phyloP scores from a whole-genome alignment of 305 asterid species.

The Solanum aculeatissimum region DNA sequence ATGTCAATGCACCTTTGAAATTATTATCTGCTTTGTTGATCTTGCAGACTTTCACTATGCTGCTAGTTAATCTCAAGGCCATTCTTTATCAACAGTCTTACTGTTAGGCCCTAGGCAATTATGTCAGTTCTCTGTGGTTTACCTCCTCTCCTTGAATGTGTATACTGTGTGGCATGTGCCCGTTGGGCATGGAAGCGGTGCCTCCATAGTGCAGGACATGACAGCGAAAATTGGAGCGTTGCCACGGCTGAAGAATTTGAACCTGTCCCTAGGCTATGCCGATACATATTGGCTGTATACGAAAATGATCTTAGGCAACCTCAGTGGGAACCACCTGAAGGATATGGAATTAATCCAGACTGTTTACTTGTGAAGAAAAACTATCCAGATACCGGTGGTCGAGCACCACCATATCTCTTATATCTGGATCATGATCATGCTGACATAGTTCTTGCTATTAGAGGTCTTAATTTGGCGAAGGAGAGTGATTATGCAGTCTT shows the following conservation, averaged over 20 bases:
- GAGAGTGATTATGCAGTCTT: conserved; percentile 74
- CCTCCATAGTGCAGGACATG: conserved; percentile 67
- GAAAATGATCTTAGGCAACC: conserved; percentile 65
- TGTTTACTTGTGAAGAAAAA: conserved; percentile 40
- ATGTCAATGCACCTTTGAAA: neutral
- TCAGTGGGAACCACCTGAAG: conserved; percentile 75
- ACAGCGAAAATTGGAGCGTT: conserved; percentile 66
- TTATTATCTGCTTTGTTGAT: neutral
- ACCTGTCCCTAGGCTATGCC: conserved; percentile 77
- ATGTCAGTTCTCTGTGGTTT: conserved; percentile 73
- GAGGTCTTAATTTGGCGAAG: conserved; percentile 81
- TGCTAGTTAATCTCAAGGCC: neutral
- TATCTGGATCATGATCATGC: conserved; percentile 60
- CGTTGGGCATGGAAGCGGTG: conserved; percentile 97
- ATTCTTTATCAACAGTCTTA: neutral
- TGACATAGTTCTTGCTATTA: conserved; percentile 75
- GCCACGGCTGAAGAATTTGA: conserved; percentile 71
- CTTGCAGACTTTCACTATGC: neutral
- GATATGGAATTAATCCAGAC: conserved; percentile 64
- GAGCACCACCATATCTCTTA: conserved; percentile 59
- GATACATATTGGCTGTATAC: conserved; percentile 65
- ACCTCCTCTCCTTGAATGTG: conserved; percentile 85
- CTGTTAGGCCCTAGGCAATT: neutral
- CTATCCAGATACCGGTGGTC: conserved; percentile 50
- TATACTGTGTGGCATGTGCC: conserved; percentile 67